Conservation (phyloP, 176 grass and related monocot species). For the Aechmea fasciata region DNA sequence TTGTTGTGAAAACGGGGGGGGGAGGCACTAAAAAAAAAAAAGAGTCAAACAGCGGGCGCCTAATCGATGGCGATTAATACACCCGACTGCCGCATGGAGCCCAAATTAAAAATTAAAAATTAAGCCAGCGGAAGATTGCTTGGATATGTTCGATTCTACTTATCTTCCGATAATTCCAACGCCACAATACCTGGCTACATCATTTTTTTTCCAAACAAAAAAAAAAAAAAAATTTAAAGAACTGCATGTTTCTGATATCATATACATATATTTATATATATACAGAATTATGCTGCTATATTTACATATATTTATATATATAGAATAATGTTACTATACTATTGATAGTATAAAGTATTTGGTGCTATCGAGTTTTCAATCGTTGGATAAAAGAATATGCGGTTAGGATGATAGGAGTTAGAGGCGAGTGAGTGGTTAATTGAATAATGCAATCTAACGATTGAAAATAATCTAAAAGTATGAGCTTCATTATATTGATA, state of each 20-base stretch:
- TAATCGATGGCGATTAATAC: conserved; percentile 21
- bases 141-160: conserved; percentile 2
- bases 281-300: no score
- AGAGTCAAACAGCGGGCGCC: conserved; percentile 41
- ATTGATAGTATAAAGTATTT: no score
- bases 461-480: no score
- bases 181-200: conserved; percentile 37
- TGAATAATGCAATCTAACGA: no score
- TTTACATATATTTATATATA: no score
- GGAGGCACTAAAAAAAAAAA: conserved; percentile 20
- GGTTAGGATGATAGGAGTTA: no score
- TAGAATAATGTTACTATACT: no score
- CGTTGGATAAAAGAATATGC: no score
- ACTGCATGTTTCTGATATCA: neutral
- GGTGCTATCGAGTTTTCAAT: no score
- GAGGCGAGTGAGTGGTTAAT: no score
- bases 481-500: no score
- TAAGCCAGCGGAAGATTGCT: conserved; percentile 35
- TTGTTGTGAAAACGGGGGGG: neutral
- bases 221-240: neutral
- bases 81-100: conserved; percentile 45
- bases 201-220: neutral
- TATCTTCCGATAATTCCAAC: conserved; percentile 27
- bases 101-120: conserved; percentile 11
- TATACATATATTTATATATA: neutral